Percentiles rank a stretch among this genome's conserved stretches.
Evolutionary conservation across 2,329 filamentous ascomycete genomes (phyloP).

Genomic region (Sclerotiophoma versabilis): DNA sequence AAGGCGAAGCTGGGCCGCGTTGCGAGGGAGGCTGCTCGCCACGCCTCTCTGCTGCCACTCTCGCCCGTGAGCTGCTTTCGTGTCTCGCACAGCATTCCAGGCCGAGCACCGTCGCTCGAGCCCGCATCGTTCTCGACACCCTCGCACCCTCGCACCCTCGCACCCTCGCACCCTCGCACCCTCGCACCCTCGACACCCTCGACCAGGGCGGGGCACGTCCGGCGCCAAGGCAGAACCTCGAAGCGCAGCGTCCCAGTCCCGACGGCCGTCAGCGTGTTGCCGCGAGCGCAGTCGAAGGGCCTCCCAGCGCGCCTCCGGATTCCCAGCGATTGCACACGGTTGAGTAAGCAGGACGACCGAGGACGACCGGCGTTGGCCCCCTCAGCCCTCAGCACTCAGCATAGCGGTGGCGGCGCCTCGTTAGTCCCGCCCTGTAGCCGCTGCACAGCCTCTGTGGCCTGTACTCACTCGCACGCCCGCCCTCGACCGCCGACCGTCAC

Average conservation of each 20-base stretch:
- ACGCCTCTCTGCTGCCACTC: neutral
- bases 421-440: conserved; percentile 31
- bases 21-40: neutral
- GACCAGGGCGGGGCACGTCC: too few relatives aligned
- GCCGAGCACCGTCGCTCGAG: neutral
- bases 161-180: too few relatives aligned
- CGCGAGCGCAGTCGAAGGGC: neutral
- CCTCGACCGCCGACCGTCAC: too few relatives aligned
- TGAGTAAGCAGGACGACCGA: conserved; percentile 29
- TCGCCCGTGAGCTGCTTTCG: conserved; percentile 1
- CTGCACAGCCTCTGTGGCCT: conserved; percentile 44
- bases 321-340: conserved; percentile 26
- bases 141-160: too few relatives aligned
- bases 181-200: too few relatives aligned
- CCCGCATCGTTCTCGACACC: conserved; percentile 2
- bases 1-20: neutral
- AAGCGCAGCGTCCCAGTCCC: conserved; percentile 16
- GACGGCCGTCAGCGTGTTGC: neutral
- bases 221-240: conserved; percentile 25
- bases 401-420: conserved; percentile 24
- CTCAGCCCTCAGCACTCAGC: conserved; percentile 10
- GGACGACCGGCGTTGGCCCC: conserved; percentile 20
- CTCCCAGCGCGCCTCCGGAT: neutral
- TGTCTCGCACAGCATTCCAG: conserved; percentile 7
- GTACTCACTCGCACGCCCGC: too few relatives aligned